Evolutionary conservation across 2,329 filamentous ascomycete genomes (phyloP).

Genomic region (Colletotrichum magnum): DNA sequence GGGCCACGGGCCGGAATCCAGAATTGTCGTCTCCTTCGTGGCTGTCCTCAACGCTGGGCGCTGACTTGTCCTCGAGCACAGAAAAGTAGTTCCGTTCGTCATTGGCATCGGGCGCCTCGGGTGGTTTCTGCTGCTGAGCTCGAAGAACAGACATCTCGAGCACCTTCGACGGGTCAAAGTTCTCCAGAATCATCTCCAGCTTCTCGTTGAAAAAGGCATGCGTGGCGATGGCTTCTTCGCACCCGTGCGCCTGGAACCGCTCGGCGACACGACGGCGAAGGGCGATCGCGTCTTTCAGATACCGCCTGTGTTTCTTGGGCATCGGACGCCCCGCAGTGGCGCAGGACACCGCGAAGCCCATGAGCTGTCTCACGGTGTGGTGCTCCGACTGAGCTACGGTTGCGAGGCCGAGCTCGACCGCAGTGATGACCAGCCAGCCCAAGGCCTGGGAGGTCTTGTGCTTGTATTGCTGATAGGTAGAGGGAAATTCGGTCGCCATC

Average conservation of each 20-base stretch:
- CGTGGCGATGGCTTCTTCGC: not conserved
- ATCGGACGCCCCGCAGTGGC: not conserved
- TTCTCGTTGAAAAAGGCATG: not conserved
- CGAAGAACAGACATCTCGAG: not conserved
- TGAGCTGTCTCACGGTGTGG: not conserved
- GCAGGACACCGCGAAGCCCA: not conserved
- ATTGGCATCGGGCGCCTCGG: not conserved
- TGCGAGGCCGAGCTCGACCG: not conserved
- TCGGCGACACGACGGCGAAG: not conserved
- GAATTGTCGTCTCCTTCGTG: not conserved
- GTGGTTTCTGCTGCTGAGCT: not conserved
- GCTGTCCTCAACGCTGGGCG: not conserved
- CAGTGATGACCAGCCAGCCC: not conserved
- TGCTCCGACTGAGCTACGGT: not conserved
- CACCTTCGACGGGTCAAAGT: not conserved
- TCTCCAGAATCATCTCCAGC: not conserved
- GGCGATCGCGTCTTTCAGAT: not conserved
- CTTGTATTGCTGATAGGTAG: slow-evolving; percentile 7
- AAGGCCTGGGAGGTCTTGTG: not conserved
- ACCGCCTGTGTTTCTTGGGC: not conserved
- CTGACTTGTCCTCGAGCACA: not conserved
- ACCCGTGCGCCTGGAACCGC: not conserved
- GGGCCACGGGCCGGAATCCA: not conserved
- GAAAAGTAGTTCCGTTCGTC: not conserved
- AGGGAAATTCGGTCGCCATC: not conserved